Percentiles rank a stretch among this genome's conserved stretches.
Conservation (phyloP, 352 stramenopile genomes). For the Phytophthora citricola region DNA sequence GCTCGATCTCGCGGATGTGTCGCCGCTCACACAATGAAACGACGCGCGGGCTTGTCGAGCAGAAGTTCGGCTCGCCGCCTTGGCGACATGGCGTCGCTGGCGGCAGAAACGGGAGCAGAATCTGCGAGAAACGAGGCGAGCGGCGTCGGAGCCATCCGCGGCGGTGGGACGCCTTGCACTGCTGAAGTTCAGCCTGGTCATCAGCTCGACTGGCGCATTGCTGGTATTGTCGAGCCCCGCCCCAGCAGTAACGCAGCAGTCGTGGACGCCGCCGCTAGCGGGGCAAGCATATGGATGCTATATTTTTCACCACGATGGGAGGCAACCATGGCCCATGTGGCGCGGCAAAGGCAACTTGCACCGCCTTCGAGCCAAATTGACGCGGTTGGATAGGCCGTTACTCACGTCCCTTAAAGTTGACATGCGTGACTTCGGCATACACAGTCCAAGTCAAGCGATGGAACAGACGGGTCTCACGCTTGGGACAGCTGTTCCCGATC, state of each 20-base stretch:
- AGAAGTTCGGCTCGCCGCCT: too few relatives aligned
- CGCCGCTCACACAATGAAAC: slow-evolving; percentile 31
- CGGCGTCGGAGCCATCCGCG: slow-evolving; percentile 8
- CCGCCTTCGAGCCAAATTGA: slow-evolving; percentile 19
- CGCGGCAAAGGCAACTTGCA: slow-evolving; percentile 8
- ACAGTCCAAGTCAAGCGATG: slow-evolving; percentile 5
- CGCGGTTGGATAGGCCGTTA: slow-evolving; percentile 26
- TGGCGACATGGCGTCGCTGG: slow-evolving; percentile 5
- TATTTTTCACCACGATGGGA: slow-evolving; percentile 28
- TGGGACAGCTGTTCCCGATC: slow-evolving; percentile 28
- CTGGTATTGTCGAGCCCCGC: neutral
- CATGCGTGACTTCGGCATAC: slow-evolving; percentile 29
- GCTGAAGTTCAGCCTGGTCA: neutral
- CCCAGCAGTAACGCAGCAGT: slow-evolving; percentile 26
- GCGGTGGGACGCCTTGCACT: slow-evolving; percentile 3
- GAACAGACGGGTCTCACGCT: slow-evolving; percentile 11
- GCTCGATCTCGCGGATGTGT: slow-evolving; percentile 31
- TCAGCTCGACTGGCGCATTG: slow-evolving; percentile 11
- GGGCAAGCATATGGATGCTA: slow-evolving; percentile 26
- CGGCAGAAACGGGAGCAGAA: slow-evolving; percentile 23
- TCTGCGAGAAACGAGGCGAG: slow-evolving; percentile 23
- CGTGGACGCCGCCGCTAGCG: slow-evolving; percentile 8
- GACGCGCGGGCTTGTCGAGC: slow-evolving; percentile 5
- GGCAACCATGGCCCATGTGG: slow-evolving; percentile 19
- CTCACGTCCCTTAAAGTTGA: slow-evolving; percentile 35